Evolutionary conservation across 1,139 yeast genomes (phyloP).

Genomic region (Yarrowia galli): DNA sequence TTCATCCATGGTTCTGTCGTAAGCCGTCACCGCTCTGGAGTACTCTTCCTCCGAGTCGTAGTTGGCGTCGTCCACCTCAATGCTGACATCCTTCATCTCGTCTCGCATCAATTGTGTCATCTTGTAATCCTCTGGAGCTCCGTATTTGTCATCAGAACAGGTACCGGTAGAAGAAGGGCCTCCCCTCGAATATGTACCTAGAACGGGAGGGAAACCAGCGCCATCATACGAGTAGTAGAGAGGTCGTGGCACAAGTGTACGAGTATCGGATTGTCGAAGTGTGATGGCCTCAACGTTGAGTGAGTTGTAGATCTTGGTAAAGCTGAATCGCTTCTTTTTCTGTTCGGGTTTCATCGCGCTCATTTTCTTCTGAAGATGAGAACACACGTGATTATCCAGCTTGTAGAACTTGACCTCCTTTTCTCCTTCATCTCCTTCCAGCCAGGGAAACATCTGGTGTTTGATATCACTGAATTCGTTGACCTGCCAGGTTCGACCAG

Average conservation of each 20-base stretch:
- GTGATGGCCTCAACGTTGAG: background rate
- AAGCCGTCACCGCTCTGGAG: background rate
- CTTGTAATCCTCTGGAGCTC: background rate
- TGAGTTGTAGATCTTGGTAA: background rate
- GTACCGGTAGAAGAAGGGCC: no score
- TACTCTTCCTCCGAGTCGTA: background rate
- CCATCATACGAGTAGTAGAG: background rate
- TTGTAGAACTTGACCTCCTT: constrained; percentile 8
- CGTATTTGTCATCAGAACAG: no score
- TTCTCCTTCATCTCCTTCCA: no score
- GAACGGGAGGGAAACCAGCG: no score
- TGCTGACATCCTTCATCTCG: background rate
- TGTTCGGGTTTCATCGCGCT: background rate
- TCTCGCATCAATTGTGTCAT: background rate
- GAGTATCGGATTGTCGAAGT: background rate
- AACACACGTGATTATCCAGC: background rate
- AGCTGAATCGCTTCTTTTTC: background rate
- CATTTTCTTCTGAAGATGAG: background rate
- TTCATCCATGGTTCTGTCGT: background rate
- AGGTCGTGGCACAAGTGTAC: background rate
- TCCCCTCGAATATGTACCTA: no score
- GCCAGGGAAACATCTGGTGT: background rate
- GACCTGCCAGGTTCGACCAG: background rate
- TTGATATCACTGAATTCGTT: background rate
- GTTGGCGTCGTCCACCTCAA: background rate